Base-by-base conservation (phyloP, 352 stramenopile species). In the Paralagenidium karlingii region DNA sequence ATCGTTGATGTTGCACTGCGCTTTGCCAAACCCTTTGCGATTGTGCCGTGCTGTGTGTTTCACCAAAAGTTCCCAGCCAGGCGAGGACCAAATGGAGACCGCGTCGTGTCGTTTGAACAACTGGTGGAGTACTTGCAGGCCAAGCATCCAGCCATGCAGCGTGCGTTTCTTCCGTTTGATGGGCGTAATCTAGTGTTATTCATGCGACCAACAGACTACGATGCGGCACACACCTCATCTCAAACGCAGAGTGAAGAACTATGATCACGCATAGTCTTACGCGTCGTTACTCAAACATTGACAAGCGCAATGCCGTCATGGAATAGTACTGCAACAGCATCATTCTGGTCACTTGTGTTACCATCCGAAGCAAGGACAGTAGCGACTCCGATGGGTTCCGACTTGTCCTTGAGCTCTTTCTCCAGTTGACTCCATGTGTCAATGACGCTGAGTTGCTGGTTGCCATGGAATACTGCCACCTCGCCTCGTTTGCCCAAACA, bases 11-110 rank as follows among this genome's bases (percentile, higher is more conserved):
- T 88, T 16, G 91, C 92, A 3, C 51, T 97, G 20, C 37, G 61
- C 34, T 81, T 87, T 47, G 53, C 77, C 42, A 97, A 97, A 43
- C 80, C 91, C 0, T 98, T 98, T 60, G 87, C 92, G 2, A 66
- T 98, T 8, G 90, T 97, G n/a, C 94, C 94, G 1, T 98, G 94
- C 47, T 98, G 92, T 50, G 92, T 98, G 10, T 97, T 97, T 56
- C 78, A 79, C 4, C 78, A 81, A 19, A 66, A 88, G 43, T 98
- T 97, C 66, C 84, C 83, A 5, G 32, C 75, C 16, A 71, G 71
- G 6, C 67, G 60, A 30, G 37, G 57, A 9, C 48, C 57, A 1
- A 43, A 77, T 32, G 61, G 63, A 15, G 55, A 41, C 10, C 62
- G 68, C 29, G 82, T 95, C 3, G 34, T 73, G 8, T 88, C 75